A percentile compares a stretch with the other conserved stretches of the same genome.
Evolutionary conservation across 805 yeast genomes (phyloP).

Genomic region (Nakazawaea wickerhamii): DNA sequence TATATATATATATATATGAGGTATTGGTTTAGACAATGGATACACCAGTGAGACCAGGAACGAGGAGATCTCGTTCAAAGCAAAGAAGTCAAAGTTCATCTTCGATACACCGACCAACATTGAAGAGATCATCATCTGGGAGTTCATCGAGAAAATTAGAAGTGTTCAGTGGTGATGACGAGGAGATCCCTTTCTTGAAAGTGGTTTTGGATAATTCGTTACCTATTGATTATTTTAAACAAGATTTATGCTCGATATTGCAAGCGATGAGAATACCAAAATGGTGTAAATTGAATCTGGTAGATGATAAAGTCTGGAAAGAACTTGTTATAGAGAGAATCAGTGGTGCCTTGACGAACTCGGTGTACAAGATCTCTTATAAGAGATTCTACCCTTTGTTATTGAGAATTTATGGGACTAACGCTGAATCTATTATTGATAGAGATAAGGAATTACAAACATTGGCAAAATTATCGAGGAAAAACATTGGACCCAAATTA

Average conservation of each 20-base stretch:
- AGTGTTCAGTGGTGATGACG: neutral
- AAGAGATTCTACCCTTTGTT: slow-evolving; percentile 52
- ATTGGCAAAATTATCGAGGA: slow-evolving; percentile 65
- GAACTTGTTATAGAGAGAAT: slow-evolving; percentile 58
- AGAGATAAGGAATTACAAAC: slow-evolving; percentile 73
- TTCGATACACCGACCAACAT: slow-evolving; percentile 7
- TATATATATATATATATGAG: too few relatives aligned
- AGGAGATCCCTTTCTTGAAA: slow-evolving; percentile 19
- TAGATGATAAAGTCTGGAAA: slow-evolving; percentile 31
- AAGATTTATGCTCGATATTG: slow-evolving; percentile 64
- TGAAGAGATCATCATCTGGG: slow-evolving; percentile 11
- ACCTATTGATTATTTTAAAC: slow-evolving; percentile 81
- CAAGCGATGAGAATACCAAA: slow-evolving; percentile 63
- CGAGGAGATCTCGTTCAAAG: slow-evolving; percentile 3
- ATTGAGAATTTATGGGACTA: slow-evolving; percentile 82
- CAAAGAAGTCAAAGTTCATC: slow-evolving; percentile 2
- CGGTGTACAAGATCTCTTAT: slow-evolving; percentile 62
- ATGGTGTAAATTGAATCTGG: slow-evolving; percentile 59
- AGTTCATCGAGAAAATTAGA: slow-evolving; percentile 6
- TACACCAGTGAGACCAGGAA: neutral
- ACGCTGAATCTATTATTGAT: slow-evolving; percentile 81
- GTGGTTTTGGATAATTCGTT: slow-evolving; percentile 68
- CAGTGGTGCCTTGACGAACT: slow-evolving; percentile 91
- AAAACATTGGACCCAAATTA: slow-evolving; percentile 82
- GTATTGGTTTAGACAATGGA: too few relatives aligned